Evolutionary conservation across 2,329 filamentous ascomycete species (phyloP).

Genomic region (Coniosporium tulheliwenetii): DNA sequence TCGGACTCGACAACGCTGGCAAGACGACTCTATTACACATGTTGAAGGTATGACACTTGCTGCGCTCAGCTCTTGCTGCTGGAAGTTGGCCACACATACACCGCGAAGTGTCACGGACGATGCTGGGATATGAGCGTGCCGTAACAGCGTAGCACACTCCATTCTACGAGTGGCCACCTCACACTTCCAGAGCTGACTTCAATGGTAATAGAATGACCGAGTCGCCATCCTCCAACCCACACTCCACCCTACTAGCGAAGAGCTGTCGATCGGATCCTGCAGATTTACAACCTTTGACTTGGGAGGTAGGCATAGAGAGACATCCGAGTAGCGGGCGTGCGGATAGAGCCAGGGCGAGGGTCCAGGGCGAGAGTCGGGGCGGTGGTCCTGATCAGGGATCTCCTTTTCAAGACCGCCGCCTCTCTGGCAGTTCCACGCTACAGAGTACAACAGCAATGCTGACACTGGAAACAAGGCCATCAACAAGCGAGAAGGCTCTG

Average conservation of each 20-base stretch:
- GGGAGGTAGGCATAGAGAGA: slow-evolving; percentile 38
- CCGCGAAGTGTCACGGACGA: too few relatives aligned
- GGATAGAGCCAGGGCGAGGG: too few relatives aligned
- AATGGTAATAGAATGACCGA: slow-evolving; percentile 2
- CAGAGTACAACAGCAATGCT: too few relatives aligned
- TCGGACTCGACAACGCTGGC: slow-evolving; percentile 85
- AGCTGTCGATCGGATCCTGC: slow-evolving; percentile 82
- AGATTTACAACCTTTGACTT: slow-evolving; percentile 90
- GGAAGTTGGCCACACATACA: too few relatives aligned
- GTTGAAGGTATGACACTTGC: slow-evolving; percentile 58
- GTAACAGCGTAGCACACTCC: background rate
- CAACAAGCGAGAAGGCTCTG: slow-evolving; percentile 89
- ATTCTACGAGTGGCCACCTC: background rate
- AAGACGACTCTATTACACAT: slow-evolving; percentile 91
- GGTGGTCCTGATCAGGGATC: too few relatives aligned
- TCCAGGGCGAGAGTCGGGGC: too few relatives aligned
- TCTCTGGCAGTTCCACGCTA: too few relatives aligned
- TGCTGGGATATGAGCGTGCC: background rate
- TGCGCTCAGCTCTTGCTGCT: slow-evolving; percentile 2
- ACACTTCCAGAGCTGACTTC: background rate
- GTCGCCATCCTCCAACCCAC: slow-evolving; percentile 72
- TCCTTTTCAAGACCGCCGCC: too few relatives aligned
- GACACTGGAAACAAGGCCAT: slow-evolving; percentile 28
- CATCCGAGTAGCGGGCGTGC: too few relatives aligned
- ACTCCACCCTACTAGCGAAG: slow-evolving; percentile 76